Percentiles rank a stretch among this genome's conserved stretches.
Evolutionary conservation across 2,329 filamentous ascomycete species (phyloP).

Genomic region (Drechmeria coniospora): DNA sequence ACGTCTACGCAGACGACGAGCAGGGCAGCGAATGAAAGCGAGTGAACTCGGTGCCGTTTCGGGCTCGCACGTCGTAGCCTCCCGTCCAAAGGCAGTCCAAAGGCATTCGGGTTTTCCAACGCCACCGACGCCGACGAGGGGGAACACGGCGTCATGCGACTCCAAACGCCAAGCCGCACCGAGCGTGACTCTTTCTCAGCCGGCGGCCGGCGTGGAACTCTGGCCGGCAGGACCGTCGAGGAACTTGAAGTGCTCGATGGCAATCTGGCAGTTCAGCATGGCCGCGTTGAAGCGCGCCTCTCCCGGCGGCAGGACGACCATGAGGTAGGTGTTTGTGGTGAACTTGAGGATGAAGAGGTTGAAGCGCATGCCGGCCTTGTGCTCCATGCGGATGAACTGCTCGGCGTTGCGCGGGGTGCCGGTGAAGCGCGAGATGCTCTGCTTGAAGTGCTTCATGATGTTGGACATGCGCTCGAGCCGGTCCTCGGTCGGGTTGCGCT

Average conservation of each 20-base stretch:
- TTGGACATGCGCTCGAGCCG: constrained; percentile 89
- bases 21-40: too few species aligned
- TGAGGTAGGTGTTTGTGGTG: constrained; percentile 94
- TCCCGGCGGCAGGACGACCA: constrained; percentile 78
- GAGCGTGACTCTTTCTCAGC: constrained; percentile 3
- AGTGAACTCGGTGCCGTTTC: too few species aligned
- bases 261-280: constrained; percentile 78
- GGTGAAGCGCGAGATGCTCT: constrained; percentile 60
- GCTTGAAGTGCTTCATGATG: constrained; percentile 98
- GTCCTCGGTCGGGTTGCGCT: constrained; percentile 75
- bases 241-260: constrained; percentile 64
- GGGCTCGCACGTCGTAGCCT: too few species aligned
- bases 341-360: constrained; percentile 92
- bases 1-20: too few species aligned
- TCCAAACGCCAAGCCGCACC: constrained; percentile 2
- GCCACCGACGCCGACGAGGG: constrained; percentile 1
- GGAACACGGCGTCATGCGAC: constrained; percentile 4
- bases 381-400: constrained; percentile 67
- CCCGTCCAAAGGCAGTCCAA: not conserved
- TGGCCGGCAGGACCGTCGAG: constrained; percentile 33
- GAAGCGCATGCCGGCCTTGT: constrained; percentile 63
- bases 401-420: constrained; percentile 68
- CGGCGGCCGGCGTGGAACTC: constrained; percentile 10
- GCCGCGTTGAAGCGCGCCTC: constrained; percentile 86
- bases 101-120: not conserved